Evolutionary conservation across 495 filamentous ascomycete genomes (phyloP).

Genomic region (Penicillium angulare): DNA sequence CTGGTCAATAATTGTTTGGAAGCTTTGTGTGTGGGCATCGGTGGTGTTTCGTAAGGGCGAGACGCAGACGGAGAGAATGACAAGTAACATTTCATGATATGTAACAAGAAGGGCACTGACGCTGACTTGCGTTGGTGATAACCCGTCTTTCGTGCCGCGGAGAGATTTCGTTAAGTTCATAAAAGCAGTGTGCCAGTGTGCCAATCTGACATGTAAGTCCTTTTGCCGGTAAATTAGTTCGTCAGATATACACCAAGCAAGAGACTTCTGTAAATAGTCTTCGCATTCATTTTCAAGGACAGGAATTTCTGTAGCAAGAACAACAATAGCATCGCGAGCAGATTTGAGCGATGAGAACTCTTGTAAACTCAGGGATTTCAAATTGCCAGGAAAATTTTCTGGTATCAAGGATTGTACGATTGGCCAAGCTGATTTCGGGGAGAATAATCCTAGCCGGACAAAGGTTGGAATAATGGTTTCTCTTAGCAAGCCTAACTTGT

Average conservation of each 20-base stretch:
- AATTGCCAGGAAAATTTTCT: no score
- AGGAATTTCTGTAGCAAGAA: slow-evolving; percentile 18
- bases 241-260: background rate
- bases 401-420: background rate
- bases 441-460: slow-evolving; percentile 25
- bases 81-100: slow-evolving; percentile 25
- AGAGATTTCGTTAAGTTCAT: slow-evolving; percentile 15
- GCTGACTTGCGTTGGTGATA: slow-evolving; percentile 13
- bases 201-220: slow-evolving; percentile 8
- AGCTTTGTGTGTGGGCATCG: slow-evolving; percentile 26
- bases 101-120: slow-evolving; percentile 22
- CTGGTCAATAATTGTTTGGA: slow-evolving; percentile 33
- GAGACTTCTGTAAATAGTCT: slow-evolving; percentile 3
- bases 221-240: slow-evolving; percentile 13
- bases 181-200: slow-evolving; percentile 26
- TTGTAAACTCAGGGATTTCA: no score
- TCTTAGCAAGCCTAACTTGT: slow-evolving; percentile 21
- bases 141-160: background rate
- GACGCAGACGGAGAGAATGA: slow-evolving; percentile 16
- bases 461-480: slow-evolving; percentile 41
- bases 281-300: slow-evolving; percentile 17
- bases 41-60: slow-evolving; percentile 14
- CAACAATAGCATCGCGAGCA: slow-evolving; percentile 33
- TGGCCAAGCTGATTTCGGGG: background rate
- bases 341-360: slow-evolving; percentile 27